Evolutionary conservation across 169 alveolate genomes (phyloP), one percentile per base, ranked within the genome.

Genomic region (Cryptosporidium viatorum): DNA sequence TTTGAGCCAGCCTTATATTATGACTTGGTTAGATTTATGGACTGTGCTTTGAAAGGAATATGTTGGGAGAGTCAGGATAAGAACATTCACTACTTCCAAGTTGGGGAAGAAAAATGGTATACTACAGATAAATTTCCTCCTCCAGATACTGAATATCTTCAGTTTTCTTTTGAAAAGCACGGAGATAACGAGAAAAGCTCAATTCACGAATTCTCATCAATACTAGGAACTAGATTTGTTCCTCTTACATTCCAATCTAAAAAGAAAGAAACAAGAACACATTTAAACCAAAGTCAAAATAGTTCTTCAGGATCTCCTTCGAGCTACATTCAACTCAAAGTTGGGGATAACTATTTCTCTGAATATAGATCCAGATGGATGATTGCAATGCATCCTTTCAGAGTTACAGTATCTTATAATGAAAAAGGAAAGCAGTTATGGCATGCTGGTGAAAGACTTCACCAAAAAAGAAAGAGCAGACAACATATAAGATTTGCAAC

Each of bases 321-420:
- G 9, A 65, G 89, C 43, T 80, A 80, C 70, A 33, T 80, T 18
- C 89, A 80, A 50, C 52, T 80, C 41, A 80, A 80, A 33, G 89
- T 80, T 26, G 75, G 67, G 9, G 89, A 80, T 80, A 60, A 80
- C 67, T 80, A 80, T 65, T 62, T 80, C 39, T 80, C 89, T 4
- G 89, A 80, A 29, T 65, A 80, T 50, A 80, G 89, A 65, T 48
- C 93, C 33, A 75, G 94, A 48, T 92, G 94, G 94, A 85, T 80
- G 65, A 92, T 92, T 55, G 93, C 93, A 41, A 85, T 87, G 86
- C 94, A 92, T 39, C 94, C 94, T n/a, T 92, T 92, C 39, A 84
- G 94, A 23, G 84, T 73, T 35, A 70, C 92, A 1, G 92, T 91
- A 6, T 69, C 89, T 51, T 92, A 92, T 51, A 70, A 70, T 37